These are phyloP conservation scores for Rhodosporidiobolus odoratus DNA, from an alignment of 768 basidiomycete genomes.

Conservation along the genomic window DNA sequence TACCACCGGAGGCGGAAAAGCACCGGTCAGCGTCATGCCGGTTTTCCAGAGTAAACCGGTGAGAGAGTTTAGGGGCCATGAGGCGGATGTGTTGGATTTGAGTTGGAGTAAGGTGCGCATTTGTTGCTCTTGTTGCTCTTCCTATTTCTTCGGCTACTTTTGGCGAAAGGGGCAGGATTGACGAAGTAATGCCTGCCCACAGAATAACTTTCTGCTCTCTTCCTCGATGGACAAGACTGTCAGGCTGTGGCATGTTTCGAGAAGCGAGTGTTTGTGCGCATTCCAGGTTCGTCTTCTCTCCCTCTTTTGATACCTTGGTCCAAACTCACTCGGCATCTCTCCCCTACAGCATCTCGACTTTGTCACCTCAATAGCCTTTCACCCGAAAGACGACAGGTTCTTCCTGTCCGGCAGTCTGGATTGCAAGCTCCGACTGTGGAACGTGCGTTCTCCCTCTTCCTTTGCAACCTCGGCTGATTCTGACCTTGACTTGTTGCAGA, in stretches of 20 bases:
- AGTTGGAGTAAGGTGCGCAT: conserved; percentile 43
- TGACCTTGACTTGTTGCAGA: background rate
- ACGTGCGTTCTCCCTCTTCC: conserved; percentile 7
- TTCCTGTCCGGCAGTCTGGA: conserved; percentile 43
- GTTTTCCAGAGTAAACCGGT: conserved; percentile 38
- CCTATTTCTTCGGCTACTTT: background rate
- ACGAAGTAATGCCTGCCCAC: background rate
- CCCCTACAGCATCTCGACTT: conserved; percentile 41
- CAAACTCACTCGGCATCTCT: background rate
- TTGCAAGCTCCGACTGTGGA: conserved; percentile 42
- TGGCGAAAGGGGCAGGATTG: no score
- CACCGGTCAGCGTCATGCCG: conserved; percentile 16
- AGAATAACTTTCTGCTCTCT: conserved; percentile 43
- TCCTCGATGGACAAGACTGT: conserved; percentile 45
- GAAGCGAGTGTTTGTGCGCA: conserved; percentile 40
- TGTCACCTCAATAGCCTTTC: conserved; percentile 43
- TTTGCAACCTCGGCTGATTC: background rate
- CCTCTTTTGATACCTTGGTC: background rate
- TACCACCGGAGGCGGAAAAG: background rate
- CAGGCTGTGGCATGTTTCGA: conserved; percentile 42
- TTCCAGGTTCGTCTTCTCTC: conserved; percentile 28
- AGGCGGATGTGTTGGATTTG: conserved; percentile 42
- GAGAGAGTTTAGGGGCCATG: conserved; percentile 40
- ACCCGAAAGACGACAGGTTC: conserved; percentile 43
- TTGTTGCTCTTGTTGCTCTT: no score